Evolutionary conservation across 2,329 filamentous ascomycete species (phyloP), one percentile per base, ranked within the genome.

Genomic region (Aspergillus fructus): DNA sequence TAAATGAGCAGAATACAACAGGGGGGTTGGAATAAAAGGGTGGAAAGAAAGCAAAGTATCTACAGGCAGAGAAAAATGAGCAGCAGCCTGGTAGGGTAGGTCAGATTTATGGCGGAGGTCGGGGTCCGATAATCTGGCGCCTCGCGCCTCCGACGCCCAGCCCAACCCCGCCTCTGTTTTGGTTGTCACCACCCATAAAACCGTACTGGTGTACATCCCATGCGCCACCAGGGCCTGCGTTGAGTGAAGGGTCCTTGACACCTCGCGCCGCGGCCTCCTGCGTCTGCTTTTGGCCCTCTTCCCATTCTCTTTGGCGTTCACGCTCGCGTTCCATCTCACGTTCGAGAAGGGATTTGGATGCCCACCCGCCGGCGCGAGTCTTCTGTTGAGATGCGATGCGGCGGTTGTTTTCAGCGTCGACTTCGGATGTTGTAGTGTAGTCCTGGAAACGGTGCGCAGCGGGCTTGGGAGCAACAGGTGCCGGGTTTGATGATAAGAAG

Each of bases 191-290:
- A 5, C 85, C 85, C 65, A 83, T 76, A 63, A 79, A 88, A 0
- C 85, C 85, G 71, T 87, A 87, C 70, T 87, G 85, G 66, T 87
- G 83, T 8, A 86, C 82, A 67, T 86, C 83, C 85, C 85, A 87
- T 27, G 73, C 73, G 76, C 71, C 68, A 13, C 78, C 76, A 1
- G 78, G 81, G 0, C 80, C 81, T 13, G 77, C 74, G 3, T 80
- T 79, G 4, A 77, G 72, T 0, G 78, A 78, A 7, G 77, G 71
- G 55, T 76, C 74, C 12, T 64, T 63, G 2, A 59, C 34, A n/a
- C 76, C 78, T 3, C 70, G 66, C 41, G 77, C 75, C 1, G 79
- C 76, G 1, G 79, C 79, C 33, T 75, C 76, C 53, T 77, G 73
- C 1, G 79, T 76, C 15, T 74, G 77, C 52, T 82, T 78, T 67